Conservation (phyloP, 208 protist species). For the Kentomonas sorsogonicus region DNA sequence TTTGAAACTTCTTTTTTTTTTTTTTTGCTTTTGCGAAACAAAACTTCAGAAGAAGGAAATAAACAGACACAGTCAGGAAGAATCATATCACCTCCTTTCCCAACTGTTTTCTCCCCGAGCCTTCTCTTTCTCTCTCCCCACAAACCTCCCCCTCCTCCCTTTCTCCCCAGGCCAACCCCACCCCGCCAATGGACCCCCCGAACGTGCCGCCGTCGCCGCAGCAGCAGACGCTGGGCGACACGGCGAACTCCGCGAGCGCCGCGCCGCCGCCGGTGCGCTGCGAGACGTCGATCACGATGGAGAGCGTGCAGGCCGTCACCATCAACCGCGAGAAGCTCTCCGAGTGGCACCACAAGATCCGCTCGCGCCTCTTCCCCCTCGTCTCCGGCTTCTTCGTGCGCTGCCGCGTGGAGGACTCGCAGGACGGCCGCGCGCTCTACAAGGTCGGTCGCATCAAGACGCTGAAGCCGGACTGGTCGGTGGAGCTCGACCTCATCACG, state of each 20-base stretch:
- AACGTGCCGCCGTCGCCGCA: conserved; percentile 71
- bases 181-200: conserved; percentile 54
- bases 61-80: background rate
- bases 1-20: background rate
- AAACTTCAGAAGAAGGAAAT: too few relatives aligned
- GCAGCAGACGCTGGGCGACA: conserved; percentile 38
- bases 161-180: too few relatives aligned
- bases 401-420: conserved; percentile 86
- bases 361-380: conserved; percentile 72
- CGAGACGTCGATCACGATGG: conserved; percentile 58
- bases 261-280: conserved; percentile 40
- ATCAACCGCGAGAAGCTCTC: conserved; percentile 89
- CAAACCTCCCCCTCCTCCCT: too few relatives aligned
- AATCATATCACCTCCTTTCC: too few relatives aligned
- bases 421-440: conserved; percentile 80
- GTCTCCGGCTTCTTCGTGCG: conserved; percentile 87
- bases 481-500: conserved; percentile 85
- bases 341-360: conserved; percentile 89
- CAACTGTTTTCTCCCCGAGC: too few relatives aligned
- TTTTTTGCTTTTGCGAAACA: conserved; percentile 10
- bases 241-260: too few relatives aligned
- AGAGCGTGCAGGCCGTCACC: conserved; percentile 72
- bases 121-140: too few relatives aligned
- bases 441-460: conserved; percentile 88
- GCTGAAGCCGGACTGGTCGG: conserved; percentile 86